Percentiles rank a stretch among this genome's conserved stretches.
Conservation (phyloP, 768 basidiomycete genomes). For the Chalciporus sphaerocephalus region DNA sequence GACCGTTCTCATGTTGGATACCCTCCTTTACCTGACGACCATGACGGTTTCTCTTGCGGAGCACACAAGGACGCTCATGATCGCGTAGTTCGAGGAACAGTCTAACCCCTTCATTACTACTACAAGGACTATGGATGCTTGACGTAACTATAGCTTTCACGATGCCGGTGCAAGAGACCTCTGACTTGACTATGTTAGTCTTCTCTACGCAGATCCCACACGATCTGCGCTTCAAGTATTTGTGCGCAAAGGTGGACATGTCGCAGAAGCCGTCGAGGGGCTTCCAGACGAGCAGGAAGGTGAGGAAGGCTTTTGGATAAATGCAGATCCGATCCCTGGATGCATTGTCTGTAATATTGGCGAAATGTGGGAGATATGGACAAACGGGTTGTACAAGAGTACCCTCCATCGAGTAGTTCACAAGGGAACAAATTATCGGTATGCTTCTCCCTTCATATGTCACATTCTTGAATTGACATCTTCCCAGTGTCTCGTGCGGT, state of each 20-base stretch:
- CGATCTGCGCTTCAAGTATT: constrained; percentile 81
- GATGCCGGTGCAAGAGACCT: not conserved
- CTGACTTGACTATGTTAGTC: constrained; percentile 42
- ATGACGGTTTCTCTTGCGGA: constrained; percentile 85
- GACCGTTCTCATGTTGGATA: constrained; percentile 52
- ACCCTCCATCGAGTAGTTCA: constrained; percentile 91
- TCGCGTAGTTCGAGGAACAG: not conserved
- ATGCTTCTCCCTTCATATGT: constrained; percentile 4
- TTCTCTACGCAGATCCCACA: constrained; percentile 81
- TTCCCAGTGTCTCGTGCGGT: constrained; percentile 64
- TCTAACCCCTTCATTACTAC: constrained; percentile 8
- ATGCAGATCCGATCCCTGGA: constrained; percentile 76
- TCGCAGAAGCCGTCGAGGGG: constrained; percentile 28
- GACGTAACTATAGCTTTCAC: constrained; percentile 48
- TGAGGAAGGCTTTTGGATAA: constrained; percentile 71
- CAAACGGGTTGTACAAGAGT: constrained; percentile 79
- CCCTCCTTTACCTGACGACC: constrained; percentile 74
- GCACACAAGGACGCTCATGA: constrained; percentile 65
- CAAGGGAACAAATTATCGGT: constrained; percentile 62
- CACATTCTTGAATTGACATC: constrained; percentile 6
- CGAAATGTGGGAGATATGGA: constrained; percentile 95
- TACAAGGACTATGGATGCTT: constrained; percentile 90
- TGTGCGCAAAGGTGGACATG: constrained; percentile 40
- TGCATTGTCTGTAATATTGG: constrained; percentile 91
- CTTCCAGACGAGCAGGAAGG: constrained; percentile 50